Conservation (phyloP, 108 stramenopile species). For the Bacterosira constricta region DNA sequence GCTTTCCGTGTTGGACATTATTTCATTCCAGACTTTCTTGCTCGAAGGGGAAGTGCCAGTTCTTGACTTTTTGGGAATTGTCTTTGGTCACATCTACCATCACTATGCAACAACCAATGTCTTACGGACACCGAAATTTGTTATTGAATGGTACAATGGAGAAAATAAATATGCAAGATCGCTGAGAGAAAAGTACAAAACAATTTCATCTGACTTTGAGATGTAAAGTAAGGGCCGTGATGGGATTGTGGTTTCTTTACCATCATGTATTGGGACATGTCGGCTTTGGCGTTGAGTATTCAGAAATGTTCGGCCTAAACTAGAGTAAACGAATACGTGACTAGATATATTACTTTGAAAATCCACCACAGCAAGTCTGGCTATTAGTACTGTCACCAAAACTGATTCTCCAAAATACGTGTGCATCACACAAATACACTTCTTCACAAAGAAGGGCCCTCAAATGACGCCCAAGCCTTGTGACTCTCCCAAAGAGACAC, state of each 20-base stretch:
- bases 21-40: slow-evolving; percentile 84
- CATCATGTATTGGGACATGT: no score
- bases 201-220: slow-evolving; percentile 85
- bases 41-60: slow-evolving; percentile 92
- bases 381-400: no score
- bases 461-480: slow-evolving; percentile 93
- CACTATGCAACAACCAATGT: slow-evolving; percentile 74
- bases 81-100: slow-evolving; percentile 95
- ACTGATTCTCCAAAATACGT: no score
- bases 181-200: slow-evolving; percentile 78
- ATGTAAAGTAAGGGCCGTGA: no score
- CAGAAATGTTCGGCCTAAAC: not conserved
- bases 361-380: not conserved
- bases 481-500: slow-evolving; percentile 94
- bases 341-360: not conserved
- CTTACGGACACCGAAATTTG: slow-evolving; percentile 63
- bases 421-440: not conserved
- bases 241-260: no score
- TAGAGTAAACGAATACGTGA: no score
- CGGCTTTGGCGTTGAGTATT: not conserved
- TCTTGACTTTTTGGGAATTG: slow-evolving; percentile 93
- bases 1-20: slow-evolving; percentile 23
- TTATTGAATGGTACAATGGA: slow-evolving; percentile 80
- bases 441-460: slow-evolving; percentile 42
- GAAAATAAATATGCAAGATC: slow-evolving; percentile 50